A percentile compares a stretch with the other conserved stretches of the same genome.
phyloP scores from a whole-genome alignment of 441 rosid genomes.

The Erodium chrysanthum region DNA sequence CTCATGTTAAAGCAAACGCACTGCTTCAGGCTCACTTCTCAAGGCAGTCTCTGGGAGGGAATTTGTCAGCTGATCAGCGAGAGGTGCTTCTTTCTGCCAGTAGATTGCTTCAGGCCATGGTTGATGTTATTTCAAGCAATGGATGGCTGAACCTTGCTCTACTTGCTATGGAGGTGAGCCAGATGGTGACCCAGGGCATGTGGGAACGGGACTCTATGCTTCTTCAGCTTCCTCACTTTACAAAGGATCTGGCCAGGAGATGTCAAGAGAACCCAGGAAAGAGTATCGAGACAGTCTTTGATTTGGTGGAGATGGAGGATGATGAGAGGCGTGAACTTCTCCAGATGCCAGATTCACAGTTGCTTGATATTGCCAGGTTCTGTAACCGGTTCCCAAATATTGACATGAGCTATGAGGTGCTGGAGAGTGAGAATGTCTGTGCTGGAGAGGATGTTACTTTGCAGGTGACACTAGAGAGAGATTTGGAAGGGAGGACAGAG shows the following conservation, averaged over 20 bases:
- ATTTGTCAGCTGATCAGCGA: constrained; percentile 61
- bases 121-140: constrained; percentile 81
- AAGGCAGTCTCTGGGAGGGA: constrained; percentile 61
- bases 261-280: constrained; percentile 83
- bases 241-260: constrained; percentile 66
- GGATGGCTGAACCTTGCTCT: constrained; percentile 93
- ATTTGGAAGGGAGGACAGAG: constrained; percentile 74
- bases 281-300: constrained; percentile 74
- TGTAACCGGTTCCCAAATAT: constrained; percentile 86
- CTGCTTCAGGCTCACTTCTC: constrained; percentile 91
- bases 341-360: constrained; percentile 52
- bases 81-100: constrained; percentile 71
- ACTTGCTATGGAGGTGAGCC: constrained; percentile 89
- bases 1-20: constrained; percentile 82
- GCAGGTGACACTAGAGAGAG: constrained; percentile 67
- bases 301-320: constrained; percentile 89
- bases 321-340: constrained; percentile 71
- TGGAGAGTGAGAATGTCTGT: constrained; percentile 39
- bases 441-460: constrained; percentile 56
- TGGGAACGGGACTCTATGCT: constrained; percentile 98
- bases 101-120: constrained; percentile 80
- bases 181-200: constrained; percentile 94
- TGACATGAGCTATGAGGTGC: constrained; percentile 61
- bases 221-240: constrained; percentile 83
- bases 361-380: constrained; percentile 70